These are phyloP conservation scores for Anethum foeniculum DNA, from an alignment of 140 eudicot genomes.

Conservation along the genomic window DNA sequence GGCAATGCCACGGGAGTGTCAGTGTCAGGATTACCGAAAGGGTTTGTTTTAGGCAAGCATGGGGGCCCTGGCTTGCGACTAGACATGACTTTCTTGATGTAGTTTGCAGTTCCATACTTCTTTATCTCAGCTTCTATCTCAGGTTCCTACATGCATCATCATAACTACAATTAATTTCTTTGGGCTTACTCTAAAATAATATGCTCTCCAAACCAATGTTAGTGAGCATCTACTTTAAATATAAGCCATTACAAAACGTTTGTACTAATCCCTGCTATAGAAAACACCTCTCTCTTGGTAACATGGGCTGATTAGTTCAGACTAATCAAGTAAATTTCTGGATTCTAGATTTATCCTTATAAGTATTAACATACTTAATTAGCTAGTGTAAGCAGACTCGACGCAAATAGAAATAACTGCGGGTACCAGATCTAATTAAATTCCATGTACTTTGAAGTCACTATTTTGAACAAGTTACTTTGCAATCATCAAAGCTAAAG, in stretches of 20 bases:
- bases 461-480: not conserved
- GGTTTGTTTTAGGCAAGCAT: slow-evolving; percentile 20
- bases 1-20: slow-evolving; percentile 49
- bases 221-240: not conserved
- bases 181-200: not conserved
- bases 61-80: slow-evolving; percentile 11
- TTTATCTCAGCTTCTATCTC: slow-evolving; percentile 12
- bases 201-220: not conserved
- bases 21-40: slow-evolving; percentile 42
- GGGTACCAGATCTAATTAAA: not conserved
- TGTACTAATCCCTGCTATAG: not conserved
- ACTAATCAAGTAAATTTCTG: not conserved
- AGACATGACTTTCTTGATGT: slow-evolving; percentile 8
- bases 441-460: not conserved
- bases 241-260: not conserved
- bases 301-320: not conserved
- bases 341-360: not conserved
- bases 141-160: slow-evolving; percentile 10
- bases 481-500: not conserved
- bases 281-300: not conserved
- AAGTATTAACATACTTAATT: not conserved
- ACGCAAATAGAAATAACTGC: not conserved
- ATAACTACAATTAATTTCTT: not conserved
- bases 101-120: slow-evolving; percentile 14
- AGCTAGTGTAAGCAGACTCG: not conserved